Evolutionary conservation across 169 alveolate species (phyloP), one percentile per base, ranked within the genome.

Genomic region (Perkinsus olseni): DNA sequence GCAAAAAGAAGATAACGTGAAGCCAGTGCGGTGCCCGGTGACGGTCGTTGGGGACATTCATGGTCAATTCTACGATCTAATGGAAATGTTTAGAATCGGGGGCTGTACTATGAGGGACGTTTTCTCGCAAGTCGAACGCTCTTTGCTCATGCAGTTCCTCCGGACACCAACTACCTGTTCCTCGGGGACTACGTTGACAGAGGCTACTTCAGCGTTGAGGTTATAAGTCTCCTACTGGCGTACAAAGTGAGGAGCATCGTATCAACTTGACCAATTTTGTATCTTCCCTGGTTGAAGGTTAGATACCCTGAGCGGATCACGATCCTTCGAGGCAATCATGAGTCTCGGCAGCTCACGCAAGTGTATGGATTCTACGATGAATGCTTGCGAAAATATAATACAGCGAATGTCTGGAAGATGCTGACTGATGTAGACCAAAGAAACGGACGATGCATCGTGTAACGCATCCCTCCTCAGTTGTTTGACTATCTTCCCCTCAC

Each of bases 301-400:
- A 99, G 96, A 99, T 93, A 28, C 91, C 91, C 21, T 99, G 99
- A 98, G 95, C 96, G 99, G 94, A 98, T 99, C 39, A 98, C 99
- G 90, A 95, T 99, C 51, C 97, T 99, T n/a, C 96, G 99, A 91
- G 99, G 99, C 82, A 99, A 99, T 93, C 99, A 99, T 95, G 99
- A 99, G 94, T 96, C 99, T 8, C 96, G 99, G 82, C 99, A 98
- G 96, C 98, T 99, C 93, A 99, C 99, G 0, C 98, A 99, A 96
- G 99, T 40, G 51, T 99, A 99, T 97, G 99, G 99, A 28, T 99
- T 99, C 95, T 99, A 99, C 96, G 99, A 99, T 96, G 99, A 99
- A 96, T 99, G 99, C 94, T 96, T 98, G 94, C 96, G 99, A 91
- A 99, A 99, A 94, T 99, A 99, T 95, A 99, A 99, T 10, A 97